Base-by-base conservation (phyloP, 2,329 filamentous ascomycete genomes). In the Didymellaceae sp. region DNA sequence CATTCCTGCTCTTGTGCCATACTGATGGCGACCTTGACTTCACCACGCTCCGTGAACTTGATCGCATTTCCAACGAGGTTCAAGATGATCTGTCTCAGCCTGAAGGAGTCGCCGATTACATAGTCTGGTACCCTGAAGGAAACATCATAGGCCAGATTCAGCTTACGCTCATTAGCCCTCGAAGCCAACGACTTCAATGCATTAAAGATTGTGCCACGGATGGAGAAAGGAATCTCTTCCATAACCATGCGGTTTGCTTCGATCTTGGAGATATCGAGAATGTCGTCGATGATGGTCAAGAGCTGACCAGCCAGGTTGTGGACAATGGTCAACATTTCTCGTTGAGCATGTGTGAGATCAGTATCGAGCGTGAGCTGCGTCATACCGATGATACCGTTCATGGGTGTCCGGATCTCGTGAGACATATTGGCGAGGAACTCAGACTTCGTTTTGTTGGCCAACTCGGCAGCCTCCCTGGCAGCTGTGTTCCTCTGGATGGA, bases 341-440 rank as follows among this genome's bases (percentile, higher is more conserved):
- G 87, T 67, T 97, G 94, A 67, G 96, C 95, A 67, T 92, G 90
- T 35, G 92, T 96, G 51, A 99, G 80, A 70, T 97, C 79, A 30
- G 93, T 97, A 71, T 99, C 94, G 45, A 99, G 82, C 1, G 94
- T 97, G 47, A 99, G 81, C 73, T 97, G 92, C 2, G 92, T 97
- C 93, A 97, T 97, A 67, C 92, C 92, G 62, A 97, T 96, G 70
- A 97, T 97, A 64, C 92, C 92, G 77, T 97, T 96, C 86, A 96
- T 96, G 1, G 91, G 94, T 26, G 94, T 99, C 71, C 93, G 85
- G 64, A 97, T 97, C 75, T 97, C 93, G 82, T 97, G 93, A 35
- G 90, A 96, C 93, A 97, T 97, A 73, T 99, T 99, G 53, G 94
- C 94, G 52, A 99, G 79, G 79, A 99, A 99, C 70, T 97, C 94